Evolutionary conservation across 768 basidiomycete genomes (phyloP).

Genomic region (Hericium coralloides): DNA sequence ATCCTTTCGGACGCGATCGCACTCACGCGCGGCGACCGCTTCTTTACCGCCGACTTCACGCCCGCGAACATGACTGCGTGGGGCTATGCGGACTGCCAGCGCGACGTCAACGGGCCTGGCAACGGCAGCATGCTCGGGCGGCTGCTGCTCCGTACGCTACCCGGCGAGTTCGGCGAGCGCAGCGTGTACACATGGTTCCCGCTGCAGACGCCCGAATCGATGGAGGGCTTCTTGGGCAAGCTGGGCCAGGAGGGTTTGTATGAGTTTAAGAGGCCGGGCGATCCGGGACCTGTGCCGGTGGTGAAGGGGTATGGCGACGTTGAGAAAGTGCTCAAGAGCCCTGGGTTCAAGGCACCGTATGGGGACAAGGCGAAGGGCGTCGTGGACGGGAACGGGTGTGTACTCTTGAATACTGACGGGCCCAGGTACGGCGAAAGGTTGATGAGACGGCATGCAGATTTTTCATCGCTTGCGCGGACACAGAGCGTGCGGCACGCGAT

Average conservation of each 20-base stretch:
- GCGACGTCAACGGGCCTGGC: constrained; percentile 60
- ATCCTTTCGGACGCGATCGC: constrained; percentile 84
- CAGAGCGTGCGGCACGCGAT: constrained; percentile 30
- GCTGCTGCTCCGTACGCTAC: constrained; percentile 66
- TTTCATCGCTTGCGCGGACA: constrained; percentile 46
- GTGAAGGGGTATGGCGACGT: constrained; percentile 44
- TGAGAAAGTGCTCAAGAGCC: constrained; percentile 40
- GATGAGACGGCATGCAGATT: constrained; percentile 35
- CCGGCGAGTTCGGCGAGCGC: constrained; percentile 56
- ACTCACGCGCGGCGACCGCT: constrained; percentile 77
- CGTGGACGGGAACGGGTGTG: constrained; percentile 52
- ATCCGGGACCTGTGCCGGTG: constrained; percentile 17
- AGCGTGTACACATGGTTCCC: constrained; percentile 83
- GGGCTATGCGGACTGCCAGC: constrained; percentile 79
- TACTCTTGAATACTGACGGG: neutral
- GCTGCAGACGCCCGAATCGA: constrained; percentile 68
- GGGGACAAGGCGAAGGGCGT: constrained; percentile 42
- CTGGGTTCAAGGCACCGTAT: constrained; percentile 41
- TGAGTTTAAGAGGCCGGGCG: constrained; percentile 40
- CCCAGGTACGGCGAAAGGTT: neutral
- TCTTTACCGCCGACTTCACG: constrained; percentile 76
- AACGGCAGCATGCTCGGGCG: constrained; percentile 72
- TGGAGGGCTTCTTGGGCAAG: constrained; percentile 51
- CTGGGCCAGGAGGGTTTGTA: constrained; percentile 48
- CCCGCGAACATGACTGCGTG: constrained; percentile 74